Evolutionary conservation across 1,284 basidiomycete genomes (phyloP), one percentile per base, ranked within the genome.

Genomic region (Naganishia cerealis): DNA sequence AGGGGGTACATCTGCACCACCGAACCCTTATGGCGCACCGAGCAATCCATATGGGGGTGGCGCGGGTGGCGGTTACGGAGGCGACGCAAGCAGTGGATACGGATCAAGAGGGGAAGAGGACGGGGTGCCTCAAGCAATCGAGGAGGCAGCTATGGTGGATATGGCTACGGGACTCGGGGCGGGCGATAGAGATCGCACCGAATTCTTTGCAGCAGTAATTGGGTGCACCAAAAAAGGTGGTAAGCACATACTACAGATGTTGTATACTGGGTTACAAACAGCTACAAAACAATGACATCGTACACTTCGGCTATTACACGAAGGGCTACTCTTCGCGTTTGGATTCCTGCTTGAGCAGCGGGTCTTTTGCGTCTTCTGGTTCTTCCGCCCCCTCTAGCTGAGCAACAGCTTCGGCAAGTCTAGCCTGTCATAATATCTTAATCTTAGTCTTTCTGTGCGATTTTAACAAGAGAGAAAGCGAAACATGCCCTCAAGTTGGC

Each of bases 21-120:
- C 38, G 55, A 71, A 70, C 54, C 69, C 72, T 13, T 71, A 72
- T 48, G 68, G 57, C 8, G 62, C 70, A 13, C 67, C 72, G 26
- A 66, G 65, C 13, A 66, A 67, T 42, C 65, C 72, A 18, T 72
- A 74, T 56, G 70, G 67, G 7, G 63, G 58, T 18, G 65, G 59
- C 48, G 50, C 69, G 52, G 38, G 65, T 39, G 67, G 67, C 53
- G 67, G 67, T 42, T 65, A 70, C 39, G 68, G 66, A 8, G 72
- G 70, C 16, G 59, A 52, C 29, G 68, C 68, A 16, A 66, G 65
- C n/a, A 57, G 52, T 18, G 65, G 62, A 24, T 57, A 59, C 33
- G 65, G 54, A 39, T 43, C 55, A 21, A 56, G 65, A 46, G 67
- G 68, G 72, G 72, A 42, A 69, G 67, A 46, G 21, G 61, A 18